These are phyloP conservation scores for Clonostachys byssicola DNA, from an alignment of 2,329 filamentous ascomycete species.

Conservation along the genomic window DNA sequence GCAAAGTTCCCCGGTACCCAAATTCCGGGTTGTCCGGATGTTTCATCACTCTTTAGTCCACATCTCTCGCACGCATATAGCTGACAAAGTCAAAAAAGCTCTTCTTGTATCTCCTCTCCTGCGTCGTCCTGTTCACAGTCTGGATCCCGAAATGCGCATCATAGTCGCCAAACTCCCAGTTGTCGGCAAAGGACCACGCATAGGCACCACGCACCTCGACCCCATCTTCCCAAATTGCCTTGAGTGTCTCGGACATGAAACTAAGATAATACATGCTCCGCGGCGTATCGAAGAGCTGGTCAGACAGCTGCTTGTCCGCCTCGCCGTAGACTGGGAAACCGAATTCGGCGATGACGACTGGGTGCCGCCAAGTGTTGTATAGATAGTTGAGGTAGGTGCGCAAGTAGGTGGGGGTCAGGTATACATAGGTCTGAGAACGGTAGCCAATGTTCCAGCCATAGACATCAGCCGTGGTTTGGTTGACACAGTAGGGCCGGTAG, in stretches of 20 bases:
- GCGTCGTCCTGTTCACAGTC: slow-evolving; percentile 47
- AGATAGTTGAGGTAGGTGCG: slow-evolving; percentile 51
- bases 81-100: slow-evolving; percentile 55
- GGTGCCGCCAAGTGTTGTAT: slow-evolving; percentile 51
- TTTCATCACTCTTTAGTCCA: slow-evolving; percentile 6
- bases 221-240: slow-evolving; percentile 45
- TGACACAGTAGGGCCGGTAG: slow-evolving; percentile 48
- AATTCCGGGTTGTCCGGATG: too few relatives aligned
- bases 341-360: slow-evolving; percentile 48
- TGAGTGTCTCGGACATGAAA: slow-evolving; percentile 49
- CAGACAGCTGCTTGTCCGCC: slow-evolving; percentile 30
- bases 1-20: too few relatives aligned
- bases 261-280: slow-evolving; percentile 49
- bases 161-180: slow-evolving; percentile 40
- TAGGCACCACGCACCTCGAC: slow-evolving; percentile 18
- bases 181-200: slow-evolving; percentile 23
- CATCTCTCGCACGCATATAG: slow-evolving; percentile 31
- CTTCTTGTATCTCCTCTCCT: slow-evolving; percentile 48
- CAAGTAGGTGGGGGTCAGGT: slow-evolving; percentile 55
- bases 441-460: slow-evolving; percentile 58
- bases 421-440: slow-evolving; percentile 49
- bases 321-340: slow-evolving; percentile 51
- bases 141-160: slow-evolving; percentile 49
- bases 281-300: slow-evolving; percentile 49
- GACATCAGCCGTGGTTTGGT: slow-evolving; percentile 35